phyloP scores from a whole-genome alignment of 2,329 filamentous ascomycete species.

The Colletotrichum paranaense region DNA sequence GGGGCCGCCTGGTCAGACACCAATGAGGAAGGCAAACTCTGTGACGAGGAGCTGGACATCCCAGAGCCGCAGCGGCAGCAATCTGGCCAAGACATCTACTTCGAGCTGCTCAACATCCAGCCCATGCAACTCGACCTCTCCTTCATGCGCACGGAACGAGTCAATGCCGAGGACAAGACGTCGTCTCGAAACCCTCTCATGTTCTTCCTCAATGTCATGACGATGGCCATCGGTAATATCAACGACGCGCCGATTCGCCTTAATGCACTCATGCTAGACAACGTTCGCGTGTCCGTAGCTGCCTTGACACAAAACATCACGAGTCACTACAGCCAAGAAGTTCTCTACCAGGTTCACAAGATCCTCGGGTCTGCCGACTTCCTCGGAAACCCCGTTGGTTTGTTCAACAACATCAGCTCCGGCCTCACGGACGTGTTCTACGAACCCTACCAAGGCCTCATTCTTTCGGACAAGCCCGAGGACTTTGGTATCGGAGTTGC shows the following conservation, averaged over 20 bases:
- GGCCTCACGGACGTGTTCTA: slow-evolving; percentile 99
- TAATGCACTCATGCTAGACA: slow-evolving; percentile 94
- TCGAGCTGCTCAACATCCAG: slow-evolving; percentile 95
- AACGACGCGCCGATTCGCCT: slow-evolving; percentile 96
- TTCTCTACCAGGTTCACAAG: slow-evolving; percentile 95
- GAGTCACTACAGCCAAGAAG: slow-evolving; percentile 97
- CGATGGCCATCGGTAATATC: slow-evolving; percentile 99
- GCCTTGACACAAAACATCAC: slow-evolving; percentile 88
- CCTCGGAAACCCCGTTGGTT: slow-evolving; percentile 93
- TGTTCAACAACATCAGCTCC: slow-evolving; percentile 98
- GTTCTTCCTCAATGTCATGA: slow-evolving; percentile 98
- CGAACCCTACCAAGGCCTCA: slow-evolving; percentile 97
- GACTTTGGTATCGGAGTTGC: slow-evolving; percentile 95
- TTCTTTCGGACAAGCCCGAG: slow-evolving; percentile 95
- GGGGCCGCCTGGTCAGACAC: slow-evolving; percentile 86
- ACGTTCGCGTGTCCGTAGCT: slow-evolving; percentile 88
- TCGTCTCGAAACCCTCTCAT: slow-evolving; percentile 93
- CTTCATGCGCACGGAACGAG: slow-evolving; percentile 94
- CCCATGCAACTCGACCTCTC: slow-evolving; percentile 98
- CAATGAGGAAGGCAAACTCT: slow-evolving; percentile 85
- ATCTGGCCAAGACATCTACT: slow-evolving; percentile 94
- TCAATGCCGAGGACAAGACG: slow-evolving; percentile 96
- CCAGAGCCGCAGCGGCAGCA: slow-evolving; percentile 90
- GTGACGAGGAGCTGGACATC: slow-evolving; percentile 89
- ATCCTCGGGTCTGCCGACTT: slow-evolving; percentile 98